phyloP scores from a whole-genome alignment of 208 protist genomes.

The Tritrichomonas foetus region DNA sequence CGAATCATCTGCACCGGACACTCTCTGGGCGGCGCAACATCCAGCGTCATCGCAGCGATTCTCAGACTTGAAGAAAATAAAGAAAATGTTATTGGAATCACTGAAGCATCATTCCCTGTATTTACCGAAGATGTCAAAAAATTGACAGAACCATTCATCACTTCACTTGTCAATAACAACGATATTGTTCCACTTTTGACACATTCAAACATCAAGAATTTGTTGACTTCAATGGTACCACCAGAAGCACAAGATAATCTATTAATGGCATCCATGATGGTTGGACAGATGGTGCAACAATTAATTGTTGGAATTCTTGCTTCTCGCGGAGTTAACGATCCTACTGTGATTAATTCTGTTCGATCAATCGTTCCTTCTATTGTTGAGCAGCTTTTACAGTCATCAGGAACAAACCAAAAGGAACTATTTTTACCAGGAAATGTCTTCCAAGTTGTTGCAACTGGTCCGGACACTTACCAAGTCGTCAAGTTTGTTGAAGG shows the following conservation, averaged over 20 bases:
- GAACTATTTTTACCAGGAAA: background rate
- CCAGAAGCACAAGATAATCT: background rate
- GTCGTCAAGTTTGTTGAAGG: background rate
- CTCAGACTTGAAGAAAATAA: background rate
- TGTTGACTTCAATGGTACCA: background rate
- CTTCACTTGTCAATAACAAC: background rate
- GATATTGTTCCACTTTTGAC: background rate
- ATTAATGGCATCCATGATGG: background rate
- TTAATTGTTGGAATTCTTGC: background rate
- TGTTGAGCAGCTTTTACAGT: background rate
- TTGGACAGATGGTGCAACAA: background rate
- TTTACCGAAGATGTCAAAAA: background rate
- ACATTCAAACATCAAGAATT: background rate
- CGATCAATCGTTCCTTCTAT: background rate
- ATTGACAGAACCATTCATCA: background rate
- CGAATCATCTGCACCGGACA: background rate
- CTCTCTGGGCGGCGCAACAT: background rate
- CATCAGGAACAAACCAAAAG: background rate
- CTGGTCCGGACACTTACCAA: background rate
- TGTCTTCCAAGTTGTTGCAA: background rate
- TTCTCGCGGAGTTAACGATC: background rate
- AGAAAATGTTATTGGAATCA: background rate
- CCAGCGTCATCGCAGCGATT: background rate
- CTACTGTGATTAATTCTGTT: background rate
- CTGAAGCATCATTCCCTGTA: background rate